phyloP scores from a whole-genome alignment of 768 basidiomycete species.

The Pleurotus cornucopiae region DNA sequence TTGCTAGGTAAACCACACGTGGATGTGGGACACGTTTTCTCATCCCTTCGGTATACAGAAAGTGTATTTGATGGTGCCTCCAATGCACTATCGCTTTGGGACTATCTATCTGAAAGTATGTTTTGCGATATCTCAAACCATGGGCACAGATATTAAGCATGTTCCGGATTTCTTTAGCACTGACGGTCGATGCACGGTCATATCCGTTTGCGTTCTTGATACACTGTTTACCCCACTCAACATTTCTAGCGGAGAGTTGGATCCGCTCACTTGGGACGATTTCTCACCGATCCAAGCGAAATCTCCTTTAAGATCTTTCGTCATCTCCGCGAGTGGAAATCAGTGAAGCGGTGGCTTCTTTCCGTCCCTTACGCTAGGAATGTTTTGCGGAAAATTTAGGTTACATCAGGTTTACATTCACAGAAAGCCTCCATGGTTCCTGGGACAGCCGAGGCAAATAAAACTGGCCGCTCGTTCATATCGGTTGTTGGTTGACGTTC shows the following conservation, averaged over 20 bases:
- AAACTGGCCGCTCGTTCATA: not conserved
- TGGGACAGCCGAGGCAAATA: slow-evolving; percentile 4
- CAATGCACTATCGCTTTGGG: not conserved
- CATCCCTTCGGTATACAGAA: not conserved
- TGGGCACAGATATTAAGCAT: too few relatives aligned
- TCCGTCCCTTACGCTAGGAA: slow-evolving; percentile 9
- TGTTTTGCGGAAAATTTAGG: slow-evolving; percentile 7
- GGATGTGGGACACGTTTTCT: slow-evolving; percentile 1
- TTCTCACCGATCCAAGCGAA: not conserved
- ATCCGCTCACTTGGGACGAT: not conserved
- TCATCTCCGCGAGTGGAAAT: slow-evolving; percentile 7
- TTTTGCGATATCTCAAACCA: too few relatives aligned
- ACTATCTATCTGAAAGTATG: too few relatives aligned
- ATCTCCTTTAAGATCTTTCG: slow-evolving; percentile 7
- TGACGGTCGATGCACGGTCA: too few relatives aligned
- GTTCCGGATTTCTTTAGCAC: too few relatives aligned
- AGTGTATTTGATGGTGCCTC: slow-evolving; percentile 3
- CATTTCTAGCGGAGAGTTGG: not conserved
- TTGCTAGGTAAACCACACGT: slow-evolving; percentile 8
- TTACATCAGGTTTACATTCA: slow-evolving; percentile 7
- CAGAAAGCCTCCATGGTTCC: slow-evolving; percentile 5
- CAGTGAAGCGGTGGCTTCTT: slow-evolving; percentile 4
- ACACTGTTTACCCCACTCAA: too few relatives aligned
- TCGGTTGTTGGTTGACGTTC: slow-evolving; percentile 10
- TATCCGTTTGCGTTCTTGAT: too few relatives aligned